These are phyloP conservation scores for Lojkania enalia DNA, from an alignment of 2,329 filamentous ascomycete genomes.

Conservation along the genomic window DNA sequence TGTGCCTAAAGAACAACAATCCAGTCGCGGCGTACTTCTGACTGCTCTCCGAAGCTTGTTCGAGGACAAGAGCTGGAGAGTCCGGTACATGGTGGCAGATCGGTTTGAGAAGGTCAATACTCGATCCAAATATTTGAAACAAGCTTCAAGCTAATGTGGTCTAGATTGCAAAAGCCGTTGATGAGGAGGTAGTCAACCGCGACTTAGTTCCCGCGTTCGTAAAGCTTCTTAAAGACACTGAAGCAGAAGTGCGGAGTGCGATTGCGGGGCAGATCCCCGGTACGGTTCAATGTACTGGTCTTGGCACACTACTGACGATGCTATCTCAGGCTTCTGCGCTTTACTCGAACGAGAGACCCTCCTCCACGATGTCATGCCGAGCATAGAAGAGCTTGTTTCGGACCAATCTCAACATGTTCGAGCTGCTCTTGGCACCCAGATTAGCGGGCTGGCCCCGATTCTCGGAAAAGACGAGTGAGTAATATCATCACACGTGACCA, in stretches of 20 bases:
- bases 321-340: conserved; percentile 77
- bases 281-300: conserved; percentile 40
- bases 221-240: conserved; percentile 95
- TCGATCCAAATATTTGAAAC: conserved; percentile 10
- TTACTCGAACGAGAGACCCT: conserved; percentile 85
- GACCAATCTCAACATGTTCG: conserved; percentile 97
- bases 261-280: conserved; percentile 95
- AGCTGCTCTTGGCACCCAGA: conserved; percentile 91
- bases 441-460: conserved; percentile 94
- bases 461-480: conserved; percentile 95
- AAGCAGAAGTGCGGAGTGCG: conserved; percentile 95
- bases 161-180: conserved; percentile 95
- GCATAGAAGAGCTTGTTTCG: conserved; percentile 92
- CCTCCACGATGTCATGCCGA: conserved; percentile 94
- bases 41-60: conserved; percentile 90
- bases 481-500: conserved; percentile 21
- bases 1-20: conserved; percentile 96
- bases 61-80: conserved; percentile 99
- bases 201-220: conserved; percentile 97
- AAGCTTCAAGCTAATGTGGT: conserved; percentile 29
- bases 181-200: conserved; percentile 91
- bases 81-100: conserved; percentile 98
- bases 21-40: conserved; percentile 90
- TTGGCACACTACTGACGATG: conserved; percentile 30
- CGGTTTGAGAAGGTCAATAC: conserved; percentile 85